phyloP scores from a whole-genome alignment of 345 rosid genomes.

The Viola odorata region DNA sequence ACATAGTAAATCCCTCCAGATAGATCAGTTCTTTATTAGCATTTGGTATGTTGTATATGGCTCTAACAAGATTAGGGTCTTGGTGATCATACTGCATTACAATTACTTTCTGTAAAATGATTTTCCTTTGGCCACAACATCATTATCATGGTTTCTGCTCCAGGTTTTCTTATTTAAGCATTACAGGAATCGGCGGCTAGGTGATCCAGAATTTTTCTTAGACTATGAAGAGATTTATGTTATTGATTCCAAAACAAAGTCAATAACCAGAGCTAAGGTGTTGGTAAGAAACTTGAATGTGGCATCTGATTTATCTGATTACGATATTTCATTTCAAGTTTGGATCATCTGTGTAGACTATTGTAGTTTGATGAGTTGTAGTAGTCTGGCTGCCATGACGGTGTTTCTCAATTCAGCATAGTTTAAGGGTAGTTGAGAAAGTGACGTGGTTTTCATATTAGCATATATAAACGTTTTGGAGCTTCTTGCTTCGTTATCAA shows the following conservation, averaged over 20 bases:
- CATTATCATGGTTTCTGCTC: conserved; percentile 7
- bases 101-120: neutral
- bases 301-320: conserved; percentile 2
- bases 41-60: neutral
- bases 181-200: conserved; percentile 65
- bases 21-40: neutral
- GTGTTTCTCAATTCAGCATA: neutral
- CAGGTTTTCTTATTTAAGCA: conserved; percentile 91
- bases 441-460: neutral
- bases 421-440: neutral
- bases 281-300: conserved; percentile 37
- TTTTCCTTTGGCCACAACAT: neutral
- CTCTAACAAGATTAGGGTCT: neutral
- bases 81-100: neutral
- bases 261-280: conserved; percentile 90
- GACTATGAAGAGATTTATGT: conserved; percentile 94
- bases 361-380: neutral
- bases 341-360: neutral
- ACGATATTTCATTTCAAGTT: neutral
- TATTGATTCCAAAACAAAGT: conserved; percentile 80
- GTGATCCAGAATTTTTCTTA: conserved; percentile 80
- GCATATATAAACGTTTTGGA: neutral
- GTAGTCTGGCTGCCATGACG: neutral
- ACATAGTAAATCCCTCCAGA: too few relatives aligned
- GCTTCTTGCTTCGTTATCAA: neutral